These are phyloP conservation scores for Erythrobasidium yunnanense DNA, from an alignment of 768 basidiomycete genomes.

Conservation along the genomic window DNA sequence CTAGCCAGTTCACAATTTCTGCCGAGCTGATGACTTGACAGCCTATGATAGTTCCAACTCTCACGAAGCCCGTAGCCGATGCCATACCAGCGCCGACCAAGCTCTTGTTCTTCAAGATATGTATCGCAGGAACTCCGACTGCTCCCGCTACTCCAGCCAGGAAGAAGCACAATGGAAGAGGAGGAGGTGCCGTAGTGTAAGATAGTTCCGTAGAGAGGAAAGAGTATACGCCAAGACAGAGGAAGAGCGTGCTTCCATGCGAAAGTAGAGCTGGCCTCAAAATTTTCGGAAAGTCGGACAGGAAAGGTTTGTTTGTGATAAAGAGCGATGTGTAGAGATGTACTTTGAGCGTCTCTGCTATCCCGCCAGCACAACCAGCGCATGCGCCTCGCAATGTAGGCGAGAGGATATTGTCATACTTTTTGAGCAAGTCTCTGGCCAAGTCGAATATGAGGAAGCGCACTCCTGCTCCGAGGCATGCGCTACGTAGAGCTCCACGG, in stretches of 20 bases:
- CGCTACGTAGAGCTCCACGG: not conserved
- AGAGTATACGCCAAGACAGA: conserved; percentile 10
- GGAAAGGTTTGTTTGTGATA: not conserved
- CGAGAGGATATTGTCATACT: not conserved
- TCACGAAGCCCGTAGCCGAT: not conserved
- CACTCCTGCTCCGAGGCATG: not conserved
- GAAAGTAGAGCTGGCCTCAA: not conserved
- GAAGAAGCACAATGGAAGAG: not conserved
- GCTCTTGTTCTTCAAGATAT: not conserved
- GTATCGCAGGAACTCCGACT: not conserved
- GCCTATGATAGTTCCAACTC: conserved; percentile 13
- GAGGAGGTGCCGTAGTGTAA: not conserved
- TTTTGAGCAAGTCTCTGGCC: not conserved
- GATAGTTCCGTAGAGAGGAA: not conserved
- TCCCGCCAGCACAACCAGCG: not conserved
- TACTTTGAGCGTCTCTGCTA: conserved; percentile 2
- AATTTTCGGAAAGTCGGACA: too few relatives aligned
- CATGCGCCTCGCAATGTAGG: not conserved
- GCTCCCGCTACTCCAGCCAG: conserved; percentile 1
- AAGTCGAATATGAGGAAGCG: conserved; percentile 9
- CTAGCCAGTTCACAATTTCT: not conserved
- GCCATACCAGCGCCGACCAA: not conserved
- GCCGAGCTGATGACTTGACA: not conserved
- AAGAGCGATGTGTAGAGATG: not conserved
- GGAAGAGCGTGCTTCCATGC: conserved; percentile 17